These are phyloP conservation scores for Ustilaginoidea virens DNA, from an alignment of 2,329 filamentous ascomycete species.

Conservation along the genomic window DNA sequence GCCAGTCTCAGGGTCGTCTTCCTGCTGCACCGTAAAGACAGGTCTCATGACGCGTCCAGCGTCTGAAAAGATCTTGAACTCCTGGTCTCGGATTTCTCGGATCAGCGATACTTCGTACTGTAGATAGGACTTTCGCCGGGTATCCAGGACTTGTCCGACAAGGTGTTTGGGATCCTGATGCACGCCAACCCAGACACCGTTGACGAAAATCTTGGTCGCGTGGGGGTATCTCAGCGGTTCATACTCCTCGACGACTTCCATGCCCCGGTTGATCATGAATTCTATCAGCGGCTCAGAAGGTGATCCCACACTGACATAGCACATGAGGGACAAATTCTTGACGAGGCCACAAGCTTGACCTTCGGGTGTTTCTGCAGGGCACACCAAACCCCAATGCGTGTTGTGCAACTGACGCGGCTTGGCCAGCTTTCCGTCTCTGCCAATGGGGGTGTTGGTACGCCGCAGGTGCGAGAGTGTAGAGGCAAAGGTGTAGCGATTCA, in stretches of 20 bases:
- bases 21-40: constrained; percentile 84
- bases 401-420: constrained; percentile 97
- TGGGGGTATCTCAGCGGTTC: constrained; percentile 72
- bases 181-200: constrained; percentile 95
- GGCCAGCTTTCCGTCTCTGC: constrained; percentile 93
- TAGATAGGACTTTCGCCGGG: constrained; percentile 69
- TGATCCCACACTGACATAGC: constrained; percentile 90
- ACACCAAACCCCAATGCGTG: constrained; percentile 96
- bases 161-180: constrained; percentile 79
- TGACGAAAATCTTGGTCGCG: constrained; percentile 95
- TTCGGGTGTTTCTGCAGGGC: constrained; percentile 93
- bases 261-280: constrained; percentile 89
- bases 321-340: constrained; percentile 97
- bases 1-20: constrained; percentile 52
- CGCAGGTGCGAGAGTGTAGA: constrained; percentile 94
- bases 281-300: constrained; percentile 81
- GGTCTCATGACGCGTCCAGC: constrained; percentile 90
- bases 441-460: constrained; percentile 93
- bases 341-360: constrained; percentile 96
- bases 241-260: constrained; percentile 95
- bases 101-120: constrained; percentile 89
- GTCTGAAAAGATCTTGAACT: constrained; percentile 98
- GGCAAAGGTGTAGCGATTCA: constrained; percentile 94
- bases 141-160: constrained; percentile 60
- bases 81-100: constrained; percentile 87